phyloP scores from a whole-genome alignment of 1,284 basidiomycete species.

The Cutaneotrichosporon curvatum region DNA sequence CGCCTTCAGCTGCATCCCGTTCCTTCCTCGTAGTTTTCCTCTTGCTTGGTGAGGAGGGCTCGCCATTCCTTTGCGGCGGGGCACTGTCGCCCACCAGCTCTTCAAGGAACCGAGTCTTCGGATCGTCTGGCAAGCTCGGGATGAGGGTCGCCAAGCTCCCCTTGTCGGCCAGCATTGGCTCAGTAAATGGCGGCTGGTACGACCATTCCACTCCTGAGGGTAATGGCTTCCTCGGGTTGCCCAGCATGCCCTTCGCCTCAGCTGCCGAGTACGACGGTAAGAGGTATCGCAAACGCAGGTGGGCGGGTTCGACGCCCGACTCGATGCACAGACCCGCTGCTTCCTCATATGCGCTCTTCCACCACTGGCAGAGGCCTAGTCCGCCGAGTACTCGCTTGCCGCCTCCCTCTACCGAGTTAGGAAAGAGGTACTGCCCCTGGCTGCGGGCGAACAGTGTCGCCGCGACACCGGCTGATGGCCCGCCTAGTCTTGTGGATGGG shows the following conservation, averaged over 20 bases:
- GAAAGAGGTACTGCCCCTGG: slow-evolving; percentile 88
- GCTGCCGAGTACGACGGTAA: slow-evolving; percentile 64
- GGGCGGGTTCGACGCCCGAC: slow-evolving; percentile 7
- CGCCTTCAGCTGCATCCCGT: slow-evolving; percentile 41
- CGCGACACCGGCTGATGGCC: slow-evolving; percentile 51
- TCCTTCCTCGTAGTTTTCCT: slow-evolving; percentile 12
- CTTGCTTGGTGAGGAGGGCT: neutral
- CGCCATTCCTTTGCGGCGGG: neutral
- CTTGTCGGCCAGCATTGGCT: neutral
- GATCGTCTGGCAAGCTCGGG: slow-evolving; percentile 85
- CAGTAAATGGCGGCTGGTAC: slow-evolving; percentile 28
- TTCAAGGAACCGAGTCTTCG: slow-evolving; percentile 82
- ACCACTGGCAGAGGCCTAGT: slow-evolving; percentile 80
- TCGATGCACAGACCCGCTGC: slow-evolving; percentile 45
- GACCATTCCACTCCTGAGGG: slow-evolving; percentile 29
- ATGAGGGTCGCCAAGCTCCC: slow-evolving; percentile 60
- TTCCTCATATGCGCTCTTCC: slow-evolving; percentile 65
- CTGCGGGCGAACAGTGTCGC: slow-evolving; percentile 87
- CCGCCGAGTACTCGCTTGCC: slow-evolving; percentile 71
- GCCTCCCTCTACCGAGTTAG: slow-evolving; percentile 68
- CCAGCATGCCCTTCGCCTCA: slow-evolving; percentile 62
- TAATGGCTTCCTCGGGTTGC: slow-evolving; percentile 34
- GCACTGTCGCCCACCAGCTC: slow-evolving; percentile 54
- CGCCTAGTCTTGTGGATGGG: slow-evolving; percentile 57
- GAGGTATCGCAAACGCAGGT: slow-evolving; percentile 51